Conservation (phyloP, 805 yeast species). For the Wickerhamiella alocasiicola region DNA sequence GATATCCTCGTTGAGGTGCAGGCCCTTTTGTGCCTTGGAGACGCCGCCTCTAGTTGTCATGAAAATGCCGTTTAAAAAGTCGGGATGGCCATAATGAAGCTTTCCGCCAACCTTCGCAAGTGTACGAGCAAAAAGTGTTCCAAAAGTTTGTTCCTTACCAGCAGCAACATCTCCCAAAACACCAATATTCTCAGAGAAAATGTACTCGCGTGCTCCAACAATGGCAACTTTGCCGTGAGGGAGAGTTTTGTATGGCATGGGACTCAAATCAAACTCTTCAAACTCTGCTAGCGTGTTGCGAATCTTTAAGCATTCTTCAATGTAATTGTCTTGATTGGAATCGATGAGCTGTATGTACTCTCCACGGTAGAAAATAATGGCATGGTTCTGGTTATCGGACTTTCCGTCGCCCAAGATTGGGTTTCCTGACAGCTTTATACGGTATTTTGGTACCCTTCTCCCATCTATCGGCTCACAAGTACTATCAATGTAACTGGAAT, state of each 20-base stretch:
- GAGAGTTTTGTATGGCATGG: slow-evolving; percentile 20
- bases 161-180: slow-evolving; percentile 79
- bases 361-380: slow-evolving; percentile 63
- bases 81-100: slow-evolving; percentile 80
- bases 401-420: slow-evolving; percentile 81
- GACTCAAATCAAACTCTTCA: slow-evolving; percentile 35
- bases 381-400: slow-evolving; percentile 71
- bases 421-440: slow-evolving; percentile 59
- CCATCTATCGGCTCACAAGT: slow-evolving; percentile 46
- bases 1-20: slow-evolving; percentile 74
- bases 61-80: slow-evolving; percentile 58
- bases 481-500: slow-evolving; percentile 61
- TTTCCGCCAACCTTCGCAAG: slow-evolving; percentile 74
- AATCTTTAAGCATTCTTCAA: slow-evolving; percentile 71
- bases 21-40: slow-evolving; percentile 71
- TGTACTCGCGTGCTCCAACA: slow-evolving; percentile 72
- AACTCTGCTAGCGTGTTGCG: slow-evolving; percentile 65
- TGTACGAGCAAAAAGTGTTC: slow-evolving; percentile 72
- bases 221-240: slow-evolving; percentile 45
- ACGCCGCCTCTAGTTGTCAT: slow-evolving; percentile 83
- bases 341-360: slow-evolving; percentile 71
- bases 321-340: slow-evolving; percentile 73
- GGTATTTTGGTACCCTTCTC: slow-evolving; percentile 46
- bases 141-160: slow-evolving; percentile 80
- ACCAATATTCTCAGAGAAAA: slow-evolving; percentile 72